Evolutionary conservation across 495 filamentous ascomycete genomes (phyloP).

Genomic region (Hypoxylon crocopeplum): DNA sequence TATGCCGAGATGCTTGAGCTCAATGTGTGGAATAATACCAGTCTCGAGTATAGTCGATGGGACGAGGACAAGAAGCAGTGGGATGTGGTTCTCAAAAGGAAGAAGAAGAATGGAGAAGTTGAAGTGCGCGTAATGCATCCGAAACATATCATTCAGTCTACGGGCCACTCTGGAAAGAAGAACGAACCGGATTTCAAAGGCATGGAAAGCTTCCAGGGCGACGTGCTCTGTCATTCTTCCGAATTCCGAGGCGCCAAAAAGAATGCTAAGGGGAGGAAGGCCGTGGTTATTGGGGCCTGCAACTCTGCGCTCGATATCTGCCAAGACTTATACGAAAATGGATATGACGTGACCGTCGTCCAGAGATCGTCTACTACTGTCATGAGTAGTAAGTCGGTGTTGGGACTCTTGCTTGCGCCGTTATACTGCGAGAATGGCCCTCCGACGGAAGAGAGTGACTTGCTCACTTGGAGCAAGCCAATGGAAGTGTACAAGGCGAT

Average conservation of each 20-base stretch:
- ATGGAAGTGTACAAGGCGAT: constrained; percentile 64
- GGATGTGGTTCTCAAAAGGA: constrained; percentile 65
- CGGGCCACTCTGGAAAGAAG: constrained; percentile 76
- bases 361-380: constrained; percentile 80
- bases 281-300: constrained; percentile 78
- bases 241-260: constrained; percentile 66
- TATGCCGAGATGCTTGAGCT: constrained; percentile 79
- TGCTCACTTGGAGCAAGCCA: constrained; percentile 63
- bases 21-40: constrained; percentile 73
- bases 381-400: constrained; percentile 57
- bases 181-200: constrained; percentile 69
- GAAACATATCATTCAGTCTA: constrained; percentile 72
- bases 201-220: constrained; percentile 65
- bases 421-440: constrained; percentile 70
- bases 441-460: constrained; percentile 67
- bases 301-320: constrained; percentile 86
- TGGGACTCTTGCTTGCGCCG: constrained; percentile 59
- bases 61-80: constrained; percentile 62
- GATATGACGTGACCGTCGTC: constrained; percentile 83
- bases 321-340: constrained; percentile 81
- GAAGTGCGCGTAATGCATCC: constrained; percentile 67
- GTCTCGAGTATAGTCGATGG: constrained; percentile 58
- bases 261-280: constrained; percentile 64
- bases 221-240: constrained; percentile 71
- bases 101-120: constrained; percentile 50